A percentile compares a stretch with the other conserved stretches of the same genome.
Conservation (phyloP, 352 stramenopile species). For the Hyaloperonospora brassicae region DNA sequence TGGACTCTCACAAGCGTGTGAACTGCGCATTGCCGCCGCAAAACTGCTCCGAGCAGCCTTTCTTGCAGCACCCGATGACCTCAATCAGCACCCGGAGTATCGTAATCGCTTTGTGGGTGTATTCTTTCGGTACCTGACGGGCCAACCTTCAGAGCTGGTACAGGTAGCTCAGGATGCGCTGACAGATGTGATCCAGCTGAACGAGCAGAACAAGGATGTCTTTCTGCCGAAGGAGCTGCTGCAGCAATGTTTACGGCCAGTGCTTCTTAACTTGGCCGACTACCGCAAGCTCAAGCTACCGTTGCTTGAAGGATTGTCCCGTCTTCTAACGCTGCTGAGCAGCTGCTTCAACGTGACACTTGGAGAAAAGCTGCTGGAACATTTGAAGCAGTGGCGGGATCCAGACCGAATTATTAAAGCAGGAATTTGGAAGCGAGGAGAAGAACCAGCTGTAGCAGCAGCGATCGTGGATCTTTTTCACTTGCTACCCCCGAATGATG, state of each 20-base stretch:
- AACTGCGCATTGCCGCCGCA: conserved; percentile 83
- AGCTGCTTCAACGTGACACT: conserved; percentile 97
- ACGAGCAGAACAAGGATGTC: conserved; percentile 83
- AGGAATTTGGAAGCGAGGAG: conserved; percentile 88
- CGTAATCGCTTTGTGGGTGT: conserved; percentile 82
- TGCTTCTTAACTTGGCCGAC: conserved; percentile 94
- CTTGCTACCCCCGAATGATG: conserved; percentile 89
- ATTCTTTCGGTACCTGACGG: conserved; percentile 88
- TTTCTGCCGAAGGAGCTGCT: conserved; percentile 92
- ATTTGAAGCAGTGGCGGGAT: conserved; percentile 91
- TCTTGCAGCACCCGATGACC: conserved; percentile 66
- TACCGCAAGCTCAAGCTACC: conserved; percentile 94
- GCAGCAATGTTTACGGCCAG: conserved; percentile 92
- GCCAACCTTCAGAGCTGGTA: conserved; percentile 74
- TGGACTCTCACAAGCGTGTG: conserved; percentile 65
- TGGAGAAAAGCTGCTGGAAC: conserved; percentile 95
- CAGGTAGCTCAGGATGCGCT: conserved; percentile 74
- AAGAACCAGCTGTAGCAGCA: conserved; percentile 92
- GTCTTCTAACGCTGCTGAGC: conserved; percentile 90
- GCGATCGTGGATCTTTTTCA: conserved; percentile 95
- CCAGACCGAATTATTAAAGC: conserved; percentile 87
- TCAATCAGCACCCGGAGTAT: conserved; percentile 81
- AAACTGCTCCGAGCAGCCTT: conserved; percentile 83
- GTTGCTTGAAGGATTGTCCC: conserved; percentile 89
- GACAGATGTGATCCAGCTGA: conserved; percentile 74